These are phyloP conservation scores for Pleomassaria siparia DNA, from an alignment of 2,329 filamentous ascomycete species.

Conservation along the genomic window DNA sequence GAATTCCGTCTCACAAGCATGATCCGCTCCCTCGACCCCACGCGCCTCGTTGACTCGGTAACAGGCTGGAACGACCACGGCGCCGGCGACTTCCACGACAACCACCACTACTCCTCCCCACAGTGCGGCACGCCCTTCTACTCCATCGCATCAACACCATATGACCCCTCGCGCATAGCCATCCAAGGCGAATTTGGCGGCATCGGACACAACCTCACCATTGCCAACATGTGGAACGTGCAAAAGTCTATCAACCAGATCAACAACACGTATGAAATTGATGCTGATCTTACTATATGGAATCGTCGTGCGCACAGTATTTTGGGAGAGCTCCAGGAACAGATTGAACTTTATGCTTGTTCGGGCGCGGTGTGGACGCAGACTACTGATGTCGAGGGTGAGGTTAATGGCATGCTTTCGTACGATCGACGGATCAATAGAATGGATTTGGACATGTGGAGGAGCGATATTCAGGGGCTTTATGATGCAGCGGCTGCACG, in stretches of 20 bases:
- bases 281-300: conserved; percentile 60
- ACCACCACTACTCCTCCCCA: conserved; percentile 71
- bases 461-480: conserved; percentile 59
- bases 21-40: conserved; percentile 62
- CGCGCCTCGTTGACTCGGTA: conserved; percentile 63
- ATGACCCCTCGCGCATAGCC: conserved; percentile 61
- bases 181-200: conserved; percentile 74
- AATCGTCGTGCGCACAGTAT: conserved; percentile 65
- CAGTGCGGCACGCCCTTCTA: conserved; percentile 72
- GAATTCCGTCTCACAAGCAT: conserved; percentile 60
- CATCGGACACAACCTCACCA: conserved; percentile 65
- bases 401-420: conserved; percentile 71
- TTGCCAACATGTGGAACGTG: conserved; percentile 64
- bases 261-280: conserved; percentile 69
- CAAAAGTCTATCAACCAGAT: conserved; percentile 60
- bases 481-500: conserved; percentile 53
- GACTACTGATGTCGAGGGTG: conserved; percentile 73
- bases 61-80: conserved; percentile 70
- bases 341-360: conserved; percentile 60
- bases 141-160: conserved; percentile 57
- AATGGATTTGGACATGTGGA: conserved; percentile 61
- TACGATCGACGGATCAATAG: conserved; percentile 66
- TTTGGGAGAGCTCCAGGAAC: conserved; percentile 51
- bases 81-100: conserved; percentile 66
- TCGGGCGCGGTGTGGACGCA: conserved; percentile 72